Base-by-base conservation (phyloP, 1,139 yeast genomes). In the Suhomyces coccinellae region DNA sequence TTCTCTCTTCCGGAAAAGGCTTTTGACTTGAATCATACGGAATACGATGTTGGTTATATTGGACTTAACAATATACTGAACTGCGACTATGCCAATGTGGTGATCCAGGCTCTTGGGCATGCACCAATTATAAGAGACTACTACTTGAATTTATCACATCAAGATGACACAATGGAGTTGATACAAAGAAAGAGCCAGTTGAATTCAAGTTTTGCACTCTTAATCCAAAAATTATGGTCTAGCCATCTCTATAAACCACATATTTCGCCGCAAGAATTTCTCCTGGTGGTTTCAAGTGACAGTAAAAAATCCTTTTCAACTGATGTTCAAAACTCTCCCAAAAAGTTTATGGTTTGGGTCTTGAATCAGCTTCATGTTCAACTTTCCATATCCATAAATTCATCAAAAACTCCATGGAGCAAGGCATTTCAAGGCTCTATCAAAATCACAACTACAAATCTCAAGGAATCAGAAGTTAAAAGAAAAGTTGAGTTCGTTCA, bases 211-310 rank as follows among this genome's bases (percentile, higher is more conserved):
- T 60, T 81, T 38, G 67, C 78, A 1, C 51, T 73, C n/a, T 60
- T 85, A 24, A 56, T 78, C 0, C 71, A 85, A 46, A 83, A 82
- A 50, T 42, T 85, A 6, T 87, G 93, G 93, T 84, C 84, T 6
- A 68, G 76, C 1, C 64, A 66, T 36, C 67, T 86, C 20, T 82
- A 81, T 59, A 77, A 77, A 49, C 63, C 73, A 3, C 89, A 85
- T 57, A 71, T 85, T 2, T 82, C 93, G 0, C 85, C 90, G 0
- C 85, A 80, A 54, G 88, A 83, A 41, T 65, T 87, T 12, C 61
- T 84, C 40, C 83, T 80, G 51, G 66, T 64, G 44, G 62, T 84
- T 2, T 63, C 77, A 1, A 53, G 63, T 1, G 47, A 58, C 14
- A 73, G 84, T 0, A 71, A 73, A 39, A 75, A 73, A 47, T 58